These are phyloP conservation scores for Corylus heterophylla DNA, from an alignment of 306 rosid genomes.

Conservation along the genomic window DNA sequence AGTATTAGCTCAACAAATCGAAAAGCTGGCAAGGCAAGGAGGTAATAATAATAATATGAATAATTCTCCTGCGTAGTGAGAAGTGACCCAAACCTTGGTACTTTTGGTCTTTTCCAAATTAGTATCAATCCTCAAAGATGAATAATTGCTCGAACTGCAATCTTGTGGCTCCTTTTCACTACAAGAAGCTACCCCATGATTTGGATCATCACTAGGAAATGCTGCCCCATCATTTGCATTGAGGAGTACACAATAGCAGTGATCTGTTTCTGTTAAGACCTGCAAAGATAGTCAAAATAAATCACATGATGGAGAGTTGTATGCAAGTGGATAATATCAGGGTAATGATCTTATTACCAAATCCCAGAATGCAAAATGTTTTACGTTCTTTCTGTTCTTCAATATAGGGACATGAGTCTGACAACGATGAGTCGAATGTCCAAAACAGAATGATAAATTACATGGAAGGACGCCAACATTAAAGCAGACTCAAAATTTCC, in stretches of 20 bases:
- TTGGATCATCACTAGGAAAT: slow-evolving; percentile 78
- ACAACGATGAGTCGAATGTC: slow-evolving; percentile 17
- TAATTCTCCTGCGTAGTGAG: slow-evolving; percentile 22
- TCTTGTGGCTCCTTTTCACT: slow-evolving; percentile 42
- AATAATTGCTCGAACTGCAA: slow-evolving; percentile 50
- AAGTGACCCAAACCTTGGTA: slow-evolving; percentile 62
- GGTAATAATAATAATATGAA: slow-evolving; percentile 19
- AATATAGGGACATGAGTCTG: slow-evolving; percentile 20
- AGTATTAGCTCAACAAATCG: background rate
- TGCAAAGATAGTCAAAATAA: slow-evolving; percentile 36
- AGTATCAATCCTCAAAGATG: slow-evolving; percentile 36
- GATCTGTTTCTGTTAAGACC: slow-evolving; percentile 94
- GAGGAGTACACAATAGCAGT: slow-evolving; percentile 96
- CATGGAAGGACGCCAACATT: background rate
- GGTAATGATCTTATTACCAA: too few relatives aligned
- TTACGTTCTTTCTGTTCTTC: slow-evolving; percentile 12
- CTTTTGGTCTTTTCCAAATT: slow-evolving; percentile 40
- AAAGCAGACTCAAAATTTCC: background rate
- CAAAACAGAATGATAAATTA: background rate
- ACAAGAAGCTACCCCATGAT: slow-evolving; percentile 91
- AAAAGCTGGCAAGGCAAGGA: background rate
- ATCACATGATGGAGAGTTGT: slow-evolving; percentile 19
- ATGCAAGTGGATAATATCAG: slow-evolving; percentile 1
- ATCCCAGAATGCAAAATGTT: slow-evolving; percentile 12
- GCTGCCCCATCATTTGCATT: slow-evolving; percentile 98